A percentile compares a stretch with the other conserved stretches of the same genome.
These are phyloP conservation scores for Coniophora puteana DNA, from an alignment of 1,284 basidiomycete genomes.

Conservation along the genomic window DNA sequence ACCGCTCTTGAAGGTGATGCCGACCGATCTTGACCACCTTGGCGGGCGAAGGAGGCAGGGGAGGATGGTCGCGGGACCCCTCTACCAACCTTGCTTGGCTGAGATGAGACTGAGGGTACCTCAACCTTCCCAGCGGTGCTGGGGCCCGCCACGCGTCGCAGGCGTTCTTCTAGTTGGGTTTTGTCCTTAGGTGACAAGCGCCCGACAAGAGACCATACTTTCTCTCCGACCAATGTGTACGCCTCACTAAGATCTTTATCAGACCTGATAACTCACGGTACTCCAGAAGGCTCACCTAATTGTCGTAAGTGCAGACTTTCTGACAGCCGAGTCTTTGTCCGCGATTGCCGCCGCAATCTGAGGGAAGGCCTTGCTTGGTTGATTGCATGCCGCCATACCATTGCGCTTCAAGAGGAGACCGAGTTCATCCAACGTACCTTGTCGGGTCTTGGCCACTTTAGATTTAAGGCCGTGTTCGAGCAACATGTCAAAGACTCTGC, in stretches of 20 bases:
- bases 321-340: constrained; percentile 84
- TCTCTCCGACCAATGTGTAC: constrained; percentile 83
- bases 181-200: constrained; percentile 81
- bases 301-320: constrained; percentile 77
- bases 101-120: constrained; percentile 38
- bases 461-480: constrained; percentile 85
- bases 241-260: constrained; percentile 56
- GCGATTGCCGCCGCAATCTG: constrained; percentile 78
- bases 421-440: constrained; percentile 83
- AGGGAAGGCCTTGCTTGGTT: constrained; percentile 77
- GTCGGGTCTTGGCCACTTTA: constrained; percentile 88
- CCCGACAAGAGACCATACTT: constrained; percentile 80
- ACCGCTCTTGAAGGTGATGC: constrained; percentile 51
- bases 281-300: constrained; percentile 53
- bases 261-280: constrained; percentile 4
- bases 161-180: constrained; percentile 86
- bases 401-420: constrained; percentile 76
- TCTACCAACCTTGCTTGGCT: constrained; percentile 38
- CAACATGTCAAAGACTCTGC: constrained; percentile 83
- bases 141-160: constrained; percentile 76
- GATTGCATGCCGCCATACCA: constrained; percentile 77
- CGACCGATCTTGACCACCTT: constrained; percentile 58
- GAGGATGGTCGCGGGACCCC: constrained; percentile 61
- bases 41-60: constrained; percentile 53
- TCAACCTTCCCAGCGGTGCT: constrained; percentile 49